Evolutionary conservation across 2,329 filamentous ascomycete species (phyloP), one percentile per base, ranked within the genome.

Genomic region (Talaromyces sp.): DNA sequence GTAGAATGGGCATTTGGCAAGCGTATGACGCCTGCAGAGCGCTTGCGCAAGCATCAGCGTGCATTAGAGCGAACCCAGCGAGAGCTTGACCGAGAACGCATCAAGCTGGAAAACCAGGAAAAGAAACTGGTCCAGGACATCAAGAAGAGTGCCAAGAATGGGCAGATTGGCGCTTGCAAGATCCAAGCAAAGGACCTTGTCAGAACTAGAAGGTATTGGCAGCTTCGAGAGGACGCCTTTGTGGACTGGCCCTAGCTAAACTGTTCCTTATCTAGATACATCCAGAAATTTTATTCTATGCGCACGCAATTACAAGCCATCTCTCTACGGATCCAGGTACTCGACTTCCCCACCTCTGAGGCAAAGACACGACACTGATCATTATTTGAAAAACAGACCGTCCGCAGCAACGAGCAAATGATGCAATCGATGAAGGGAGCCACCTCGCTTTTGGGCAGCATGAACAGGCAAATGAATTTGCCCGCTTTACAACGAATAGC

Each of bases 341-440:
- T 75, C 63, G 26, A 13, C 24, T 21, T 10, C 5, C 27, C 10
- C 19, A 35, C 27, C 10, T 2, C 35, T 8, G 32, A 14, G 10
- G n/a, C 7, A 13, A 24, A 13, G 27, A 41, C 2, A 7, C 3
- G 14, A 50, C 6, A 19, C 57, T 62, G 19, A 62, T 43, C 3
- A n/a, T 55, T 10, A 19, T 21, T 9, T 27, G 19, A 19, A 46
- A 19, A 13, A 21, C 69, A 96, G 91, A 99, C 95, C 55, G 93
- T 98, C 65, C 88, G 95, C 65, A 97, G 93, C 67, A 99, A 99
- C 76, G 95, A 99, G 76, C 93, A 98, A 77, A 99, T 99, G 95
- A 97, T 97, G 93, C 91, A 96, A 77, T 95, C 93, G 9, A 98
- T 99, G 95, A 99, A 97, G 77, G 95, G 95, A 35, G 95, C 95